phyloP scores from a whole-genome alignment of 1,139 yeast genomes.

The Diutina ranongensis region DNA sequence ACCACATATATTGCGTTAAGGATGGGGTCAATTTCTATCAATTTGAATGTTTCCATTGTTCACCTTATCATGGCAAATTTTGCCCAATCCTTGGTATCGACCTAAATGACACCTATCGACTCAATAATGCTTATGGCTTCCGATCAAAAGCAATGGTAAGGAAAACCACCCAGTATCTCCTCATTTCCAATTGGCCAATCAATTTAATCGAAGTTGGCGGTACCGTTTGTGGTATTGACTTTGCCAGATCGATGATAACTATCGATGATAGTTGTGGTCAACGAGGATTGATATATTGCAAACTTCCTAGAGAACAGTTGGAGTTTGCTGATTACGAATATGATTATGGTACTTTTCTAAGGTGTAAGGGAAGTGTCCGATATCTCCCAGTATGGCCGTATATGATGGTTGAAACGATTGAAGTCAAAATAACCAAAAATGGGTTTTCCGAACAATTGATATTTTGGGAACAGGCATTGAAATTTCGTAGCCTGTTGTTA shows the following conservation, averaged over 20 bases:
- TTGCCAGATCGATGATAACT: neutral
- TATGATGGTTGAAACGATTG: too few species aligned
- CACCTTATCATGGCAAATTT: neutral
- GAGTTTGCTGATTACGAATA: neutral
- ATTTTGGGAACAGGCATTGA: neutral
- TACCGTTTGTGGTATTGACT: neutral
- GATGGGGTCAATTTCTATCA: neutral
- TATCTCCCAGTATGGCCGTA: too few species aligned
- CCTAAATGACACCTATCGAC: neutral
- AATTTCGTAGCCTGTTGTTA: neutral
- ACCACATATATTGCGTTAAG: neutral
- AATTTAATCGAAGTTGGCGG: neutral
- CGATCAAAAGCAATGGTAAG: neutral
- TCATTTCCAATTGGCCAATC: neutral
- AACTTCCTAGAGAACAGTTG: neutral
- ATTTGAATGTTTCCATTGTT: neutral
- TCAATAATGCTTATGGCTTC: neutral
- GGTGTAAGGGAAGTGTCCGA: neutral
- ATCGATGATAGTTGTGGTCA: constrained; percentile 3
- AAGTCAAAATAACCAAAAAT: neutral
- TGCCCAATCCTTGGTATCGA: constrained; percentile 1
- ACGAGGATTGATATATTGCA: neutral
- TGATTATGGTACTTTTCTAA: neutral
- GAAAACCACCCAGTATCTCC: neutral
- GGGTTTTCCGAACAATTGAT: neutral